These are phyloP conservation scores for Microbotryum violaceum DNA, from an alignment of 1,284 basidiomycete genomes.

Conservation along the genomic window DNA sequence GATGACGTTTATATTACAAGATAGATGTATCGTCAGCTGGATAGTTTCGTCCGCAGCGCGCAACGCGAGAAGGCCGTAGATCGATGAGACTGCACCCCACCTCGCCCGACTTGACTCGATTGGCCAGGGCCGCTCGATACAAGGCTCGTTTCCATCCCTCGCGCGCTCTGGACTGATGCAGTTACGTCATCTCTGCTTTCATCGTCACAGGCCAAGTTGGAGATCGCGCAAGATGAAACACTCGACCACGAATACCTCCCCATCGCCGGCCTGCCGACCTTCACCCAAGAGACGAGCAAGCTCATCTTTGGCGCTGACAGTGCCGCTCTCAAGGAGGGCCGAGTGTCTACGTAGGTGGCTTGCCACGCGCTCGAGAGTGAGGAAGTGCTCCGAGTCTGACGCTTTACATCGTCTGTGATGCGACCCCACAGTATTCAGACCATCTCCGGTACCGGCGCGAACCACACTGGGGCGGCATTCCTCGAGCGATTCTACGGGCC, in stretches of 20 bases:
- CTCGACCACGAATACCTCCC: conserved; percentile 92
- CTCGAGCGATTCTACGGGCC: conserved; percentile 75
- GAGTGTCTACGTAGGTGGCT: conserved; percentile 47
- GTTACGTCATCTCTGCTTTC: no score
- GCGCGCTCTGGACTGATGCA: no score
- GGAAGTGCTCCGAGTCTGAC: background rate
- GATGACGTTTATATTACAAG: no score
- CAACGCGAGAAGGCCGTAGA: no score
- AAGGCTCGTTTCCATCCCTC: no score
- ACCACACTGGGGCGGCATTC: conserved; percentile 86
- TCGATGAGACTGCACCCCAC: no score
- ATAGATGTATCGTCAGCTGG: no score
- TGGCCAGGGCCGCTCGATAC: no score
- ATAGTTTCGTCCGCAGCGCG: no score
- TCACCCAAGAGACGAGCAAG: conserved; percentile 67
- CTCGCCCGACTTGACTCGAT: no score
- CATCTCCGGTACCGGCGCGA: conserved; percentile 90
- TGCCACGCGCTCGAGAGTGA: background rate
- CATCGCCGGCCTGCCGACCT: conserved; percentile 78
- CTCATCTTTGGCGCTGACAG: conserved; percentile 72
- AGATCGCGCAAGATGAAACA: conserved; percentile 56
- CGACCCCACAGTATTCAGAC: conserved; percentile 63
- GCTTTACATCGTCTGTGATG: background rate
- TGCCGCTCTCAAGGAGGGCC: conserved; percentile 60
- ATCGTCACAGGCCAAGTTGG: conserved; percentile 58